Evolutionary conservation across 208 protist genomes (phyloP), one percentile per base, ranked within the genome.

Genomic region (Lotmaria passim): DNA sequence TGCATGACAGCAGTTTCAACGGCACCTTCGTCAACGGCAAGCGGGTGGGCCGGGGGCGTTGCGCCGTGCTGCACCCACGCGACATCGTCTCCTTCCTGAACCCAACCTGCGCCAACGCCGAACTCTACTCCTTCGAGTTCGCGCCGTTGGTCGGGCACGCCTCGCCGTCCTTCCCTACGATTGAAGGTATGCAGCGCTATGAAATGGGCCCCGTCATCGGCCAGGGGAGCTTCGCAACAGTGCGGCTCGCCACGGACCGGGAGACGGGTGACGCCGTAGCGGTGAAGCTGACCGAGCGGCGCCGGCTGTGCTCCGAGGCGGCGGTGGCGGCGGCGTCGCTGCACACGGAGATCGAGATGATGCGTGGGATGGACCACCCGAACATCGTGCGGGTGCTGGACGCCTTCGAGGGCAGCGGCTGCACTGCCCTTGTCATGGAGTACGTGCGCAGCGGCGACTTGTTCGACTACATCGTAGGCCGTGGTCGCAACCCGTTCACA

Each of bases 401-500:
- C 21, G 84, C 81, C 11, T 89, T 91, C 31, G 80, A 93, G 50
- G 66, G 78, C 0, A 43, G 21, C 1, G 69, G 67, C 31, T 68
- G 47, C 17, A 56, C 94, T 7, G 88, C 77, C 38, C 78, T 97
- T 8, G 79, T 97, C 38, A 86, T 95, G 82, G 93, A 97, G 81
- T 81, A 88, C 43, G 77, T 91, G 23, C 62, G 71, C 3, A 85
- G 87, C 24, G 87, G 88, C 26, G 89, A 94, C 61, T 47, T 92
- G 14, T 93, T 95, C 47, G 90, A 93, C 56, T 93, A 93, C 75
- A 70, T 94, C 44, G 80, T 89, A 7, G 87, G 81, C 17, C 63
- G 83, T 2, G 82, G 75, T 19, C 69, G 68, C 23, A 78, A 75
- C 33, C 75, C 77, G 12, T 92, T 94, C 72, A 87, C 81, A 15